Evolutionary conservation across 345 rosid genomes (phyloP).

Genomic region (Balakata baccata): DNA sequence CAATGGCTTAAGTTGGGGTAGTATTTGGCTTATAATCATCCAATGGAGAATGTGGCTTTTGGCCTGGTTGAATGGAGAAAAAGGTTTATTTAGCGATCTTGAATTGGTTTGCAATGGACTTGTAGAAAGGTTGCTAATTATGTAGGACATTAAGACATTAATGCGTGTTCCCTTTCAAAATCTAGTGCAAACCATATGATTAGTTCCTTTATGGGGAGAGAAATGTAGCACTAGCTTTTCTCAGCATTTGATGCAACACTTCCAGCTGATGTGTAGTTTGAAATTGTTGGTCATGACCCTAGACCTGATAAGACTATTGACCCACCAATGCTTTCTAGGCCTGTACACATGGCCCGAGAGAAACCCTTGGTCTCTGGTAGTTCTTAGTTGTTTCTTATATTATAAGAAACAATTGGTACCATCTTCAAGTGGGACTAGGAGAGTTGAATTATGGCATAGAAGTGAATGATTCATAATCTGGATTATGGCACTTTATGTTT

Average conservation of each 20-base stretch:
- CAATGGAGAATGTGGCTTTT: background rate
- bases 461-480: too few species aligned
- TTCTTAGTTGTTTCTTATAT: background rate
- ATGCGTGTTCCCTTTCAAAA: background rate
- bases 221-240: too few species aligned
- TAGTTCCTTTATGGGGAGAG: background rate
- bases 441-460: too few species aligned
- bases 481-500: too few species aligned
- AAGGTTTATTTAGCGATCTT: background rate
- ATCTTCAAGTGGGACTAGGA: too few species aligned
- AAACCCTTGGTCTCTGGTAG: background rate
- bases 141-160: background rate
- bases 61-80: background rate
- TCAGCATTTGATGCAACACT: too few species aligned
- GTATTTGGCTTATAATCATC: background rate
- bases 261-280: background rate
- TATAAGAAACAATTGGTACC: too few species aligned
- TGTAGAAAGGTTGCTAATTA: background rate
- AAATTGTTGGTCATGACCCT: background rate
- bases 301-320: background rate
- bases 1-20: background rate
- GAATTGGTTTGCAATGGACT: background rate
- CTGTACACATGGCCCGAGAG: background rate
- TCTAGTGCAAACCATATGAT: background rate
- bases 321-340: background rate